Conservation (phyloP, 768 basidiomycete genomes). For the Tephrocybe sp. region DNA sequence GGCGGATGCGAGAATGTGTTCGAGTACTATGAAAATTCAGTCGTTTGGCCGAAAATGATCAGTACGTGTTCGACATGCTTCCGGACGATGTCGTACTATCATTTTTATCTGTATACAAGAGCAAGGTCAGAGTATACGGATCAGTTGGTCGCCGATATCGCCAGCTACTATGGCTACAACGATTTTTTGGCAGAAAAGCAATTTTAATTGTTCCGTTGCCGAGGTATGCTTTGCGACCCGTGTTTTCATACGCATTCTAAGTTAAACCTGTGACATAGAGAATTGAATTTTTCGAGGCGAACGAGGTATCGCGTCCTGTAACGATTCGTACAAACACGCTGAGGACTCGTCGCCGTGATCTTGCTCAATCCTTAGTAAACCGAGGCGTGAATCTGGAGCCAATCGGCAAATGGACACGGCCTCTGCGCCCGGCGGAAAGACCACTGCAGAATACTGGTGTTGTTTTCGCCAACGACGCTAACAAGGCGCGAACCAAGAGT, state of each 20-base stretch:
- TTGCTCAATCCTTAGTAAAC: constrained; percentile 92
- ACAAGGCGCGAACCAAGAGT: constrained; percentile 93
- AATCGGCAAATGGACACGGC: constrained; percentile 99
- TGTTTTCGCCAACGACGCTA: constrained; percentile 96
- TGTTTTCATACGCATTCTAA: constrained; percentile 10
- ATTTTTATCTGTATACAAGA: constrained; percentile 48
- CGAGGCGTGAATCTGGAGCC: constrained; percentile 97
- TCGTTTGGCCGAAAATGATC: constrained; percentile 61
- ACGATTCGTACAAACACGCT: constrained; percentile 98
- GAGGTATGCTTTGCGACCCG: constrained; percentile 59
- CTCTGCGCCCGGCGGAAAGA: constrained; percentile 96
- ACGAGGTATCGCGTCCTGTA: constrained; percentile 93
- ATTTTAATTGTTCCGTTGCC: constrained; percentile 87
- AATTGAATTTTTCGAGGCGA: constrained; percentile 97
- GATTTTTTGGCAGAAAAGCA: constrained; percentile 93
- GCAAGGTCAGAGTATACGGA: constrained; percentile 88
- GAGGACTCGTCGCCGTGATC: constrained; percentile 88
- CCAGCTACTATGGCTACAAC: constrained; percentile 97
- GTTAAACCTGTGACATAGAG: constrained; percentile 53
- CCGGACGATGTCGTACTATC: background rate
- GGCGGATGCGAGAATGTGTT: constrained; percentile 77
- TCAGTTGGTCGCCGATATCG: constrained; percentile 87
- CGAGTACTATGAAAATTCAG: constrained; percentile 73
- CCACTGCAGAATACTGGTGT: constrained; percentile 98
- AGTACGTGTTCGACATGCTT: constrained; percentile 47